Conservation (phyloP, 2,329 filamentous ascomycete species). For the Drechslera avenae region DNA sequence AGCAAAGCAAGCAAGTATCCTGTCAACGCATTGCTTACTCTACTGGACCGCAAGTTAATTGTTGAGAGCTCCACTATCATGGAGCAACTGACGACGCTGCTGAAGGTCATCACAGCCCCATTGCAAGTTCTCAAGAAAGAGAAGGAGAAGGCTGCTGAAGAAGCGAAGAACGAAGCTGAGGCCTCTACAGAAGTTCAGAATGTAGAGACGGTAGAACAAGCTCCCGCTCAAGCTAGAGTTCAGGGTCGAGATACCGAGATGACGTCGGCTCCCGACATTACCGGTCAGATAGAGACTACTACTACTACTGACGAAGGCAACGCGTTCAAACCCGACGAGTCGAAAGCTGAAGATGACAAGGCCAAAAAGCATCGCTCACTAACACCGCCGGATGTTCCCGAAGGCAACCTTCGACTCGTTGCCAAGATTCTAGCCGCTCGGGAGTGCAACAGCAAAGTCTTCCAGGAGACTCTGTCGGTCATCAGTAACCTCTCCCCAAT, state of each 20-base stretch:
- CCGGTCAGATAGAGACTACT: conserved; percentile 40
- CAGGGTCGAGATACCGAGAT: conserved; percentile 42
- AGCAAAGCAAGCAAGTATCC: conserved; percentile 84
- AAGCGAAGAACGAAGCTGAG: conserved; percentile 45
- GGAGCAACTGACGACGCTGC: conserved; percentile 85
- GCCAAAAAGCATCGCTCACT: conserved; percentile 66
- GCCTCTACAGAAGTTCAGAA: conserved; percentile 25
- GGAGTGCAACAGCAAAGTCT: conserved; percentile 96
- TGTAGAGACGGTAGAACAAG: conserved; percentile 21
- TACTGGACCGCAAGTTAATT: conserved; percentile 91
- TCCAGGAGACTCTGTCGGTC: conserved; percentile 96
- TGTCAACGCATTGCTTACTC: conserved; percentile 83
- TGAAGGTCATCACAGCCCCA: conserved; percentile 87
- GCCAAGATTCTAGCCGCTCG: conserved; percentile 95
- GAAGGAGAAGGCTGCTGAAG: conserved; percentile 67
- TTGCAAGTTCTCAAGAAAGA: conserved; percentile 84
- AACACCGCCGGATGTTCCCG: conserved; percentile 82
- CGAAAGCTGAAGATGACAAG: conserved; percentile 34
- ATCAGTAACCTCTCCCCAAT: conserved; percentile 97
- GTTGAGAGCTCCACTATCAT: conserved; percentile 98
- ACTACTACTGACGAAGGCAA: conserved; percentile 27
- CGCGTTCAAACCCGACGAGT: conserved; percentile 44
- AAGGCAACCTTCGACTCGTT: conserved; percentile 89
- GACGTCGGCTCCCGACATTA: conserved; percentile 35
- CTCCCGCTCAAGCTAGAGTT: conserved; percentile 13